A percentile compares a stretch with the other conserved stretches of the same genome.
These are phyloP conservation scores for Aspergillus neoniger DNA, from an alignment of 2,329 filamentous ascomycete species.

Conservation along the genomic window DNA sequence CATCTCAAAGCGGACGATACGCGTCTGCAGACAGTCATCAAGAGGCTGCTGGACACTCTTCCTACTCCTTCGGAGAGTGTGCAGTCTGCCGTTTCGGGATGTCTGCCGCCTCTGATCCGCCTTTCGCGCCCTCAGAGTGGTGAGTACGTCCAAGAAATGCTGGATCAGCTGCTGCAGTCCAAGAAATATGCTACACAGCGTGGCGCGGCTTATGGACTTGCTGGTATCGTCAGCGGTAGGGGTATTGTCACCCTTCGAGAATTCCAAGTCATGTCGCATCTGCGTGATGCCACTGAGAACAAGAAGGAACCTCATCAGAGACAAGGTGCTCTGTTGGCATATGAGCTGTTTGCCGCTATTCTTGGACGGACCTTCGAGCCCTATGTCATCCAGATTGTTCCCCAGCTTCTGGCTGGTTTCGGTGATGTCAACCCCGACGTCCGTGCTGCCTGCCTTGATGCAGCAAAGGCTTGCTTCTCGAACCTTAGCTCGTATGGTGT, in stretches of 20 bases:
- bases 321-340: constrained; percentile 84
- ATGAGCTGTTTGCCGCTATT: constrained; percentile 83
- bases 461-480: constrained; percentile 91
- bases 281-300: constrained; percentile 84
- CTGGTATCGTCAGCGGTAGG: constrained; percentile 84
- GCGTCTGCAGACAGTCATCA: constrained; percentile 84
- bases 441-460: constrained; percentile 86
- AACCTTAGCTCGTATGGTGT: constrained; percentile 94
- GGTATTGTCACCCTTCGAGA: constrained; percentile 81
- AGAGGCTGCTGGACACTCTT: constrained; percentile 80
- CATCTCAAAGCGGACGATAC: constrained; percentile 83
- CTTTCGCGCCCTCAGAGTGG: constrained; percentile 75
- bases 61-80: constrained; percentile 96
- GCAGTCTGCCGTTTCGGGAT: constrained; percentile 93
- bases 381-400: constrained; percentile 93
- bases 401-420: constrained; percentile 84
- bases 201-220: constrained; percentile 91
- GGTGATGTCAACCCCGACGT: constrained; percentile 87
- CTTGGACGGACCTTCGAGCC: constrained; percentile 91
- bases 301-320: constrained; percentile 90
- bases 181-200: constrained; percentile 92
- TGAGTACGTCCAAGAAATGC: constrained; percentile 76
- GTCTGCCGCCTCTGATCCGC: constrained; percentile 84
- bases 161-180: constrained; percentile 78
- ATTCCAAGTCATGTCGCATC: constrained; percentile 78